These are phyloP conservation scores for Botrytis fabae DNA, from an alignment of 2,329 filamentous ascomycete genomes.

Conservation along the genomic window DNA sequence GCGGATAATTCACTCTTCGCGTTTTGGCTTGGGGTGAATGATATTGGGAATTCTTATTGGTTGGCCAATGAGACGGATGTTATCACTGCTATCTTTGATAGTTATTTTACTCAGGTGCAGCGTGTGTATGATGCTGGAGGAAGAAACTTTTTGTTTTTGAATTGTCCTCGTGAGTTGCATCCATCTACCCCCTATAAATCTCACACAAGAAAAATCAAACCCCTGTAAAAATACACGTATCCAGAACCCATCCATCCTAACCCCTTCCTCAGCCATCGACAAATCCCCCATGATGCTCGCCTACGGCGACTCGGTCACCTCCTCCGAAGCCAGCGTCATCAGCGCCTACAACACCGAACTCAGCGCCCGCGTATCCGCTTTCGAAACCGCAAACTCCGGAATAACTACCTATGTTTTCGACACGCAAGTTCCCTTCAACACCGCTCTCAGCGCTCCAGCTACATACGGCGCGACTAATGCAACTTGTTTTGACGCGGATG, in stretches of 20 bases:
- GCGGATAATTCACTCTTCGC: slow-evolving; percentile 46
- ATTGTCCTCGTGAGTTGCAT: slow-evolving; percentile 44
- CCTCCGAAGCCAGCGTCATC: neutral
- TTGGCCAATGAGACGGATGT: slow-evolving; percentile 37
- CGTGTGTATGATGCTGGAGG: slow-evolving; percentile 49
- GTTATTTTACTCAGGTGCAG: slow-evolving; percentile 47
- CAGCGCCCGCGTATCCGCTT: neutral
- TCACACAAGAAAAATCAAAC: no score
- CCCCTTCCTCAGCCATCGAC: neutral
- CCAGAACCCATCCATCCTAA: neutral
- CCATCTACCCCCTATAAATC: neutral
- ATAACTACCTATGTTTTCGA: neutral
- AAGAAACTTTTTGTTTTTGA: slow-evolving; percentile 51
- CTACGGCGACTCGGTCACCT: neutral
- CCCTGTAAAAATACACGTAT: neutral
- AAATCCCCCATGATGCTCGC: slow-evolving; percentile 11
- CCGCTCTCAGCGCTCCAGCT: neutral
- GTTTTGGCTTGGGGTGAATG: slow-evolving; percentile 56
- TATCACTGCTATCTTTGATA: slow-evolving; percentile 44
- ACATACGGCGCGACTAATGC: slow-evolving; percentile 29
- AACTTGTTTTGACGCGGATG: slow-evolving; percentile 30
- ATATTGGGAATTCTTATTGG: slow-evolving; percentile 50
- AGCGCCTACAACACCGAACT: neutral
- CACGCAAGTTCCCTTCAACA: slow-evolving; percentile 4
- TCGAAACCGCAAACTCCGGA: neutral